phyloP scores from a whole-genome alignment of 371 early-diverging fungal genomes.

The Racocetra persica region DNA sequence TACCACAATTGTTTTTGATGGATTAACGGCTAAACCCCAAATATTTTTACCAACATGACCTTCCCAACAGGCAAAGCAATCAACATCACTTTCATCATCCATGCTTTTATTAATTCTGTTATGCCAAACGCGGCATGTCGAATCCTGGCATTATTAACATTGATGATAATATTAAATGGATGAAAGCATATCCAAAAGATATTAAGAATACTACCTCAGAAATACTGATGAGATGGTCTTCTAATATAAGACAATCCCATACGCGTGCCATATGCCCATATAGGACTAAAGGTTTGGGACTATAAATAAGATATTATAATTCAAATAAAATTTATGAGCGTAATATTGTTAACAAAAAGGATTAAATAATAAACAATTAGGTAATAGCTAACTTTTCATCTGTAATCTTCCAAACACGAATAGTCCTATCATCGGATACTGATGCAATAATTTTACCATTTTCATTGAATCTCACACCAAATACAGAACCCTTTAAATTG shows the following conservation, averaged over 20 bases:
- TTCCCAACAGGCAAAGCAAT: constrained; percentile 76
- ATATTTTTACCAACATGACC: constrained; percentile 84
- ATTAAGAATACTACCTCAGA: constrained; percentile 55
- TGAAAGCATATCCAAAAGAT: neutral
- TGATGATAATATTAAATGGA: constrained; percentile 1
- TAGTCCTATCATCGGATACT: constrained; percentile 87
- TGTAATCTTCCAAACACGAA: constrained; percentile 75
- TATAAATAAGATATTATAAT: constrained; percentile 34
- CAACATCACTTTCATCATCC: constrained; percentile 52
- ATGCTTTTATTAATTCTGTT: constrained; percentile 52
- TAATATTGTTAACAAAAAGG: neutral
- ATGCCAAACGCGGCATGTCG: constrained; percentile 84
- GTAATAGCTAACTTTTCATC: constrained; percentile 44
- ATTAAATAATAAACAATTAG: neutral
- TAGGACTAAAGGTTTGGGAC: constrained; percentile 57
- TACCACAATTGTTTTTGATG: constrained; percentile 57
- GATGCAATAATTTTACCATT: constrained; percentile 69
- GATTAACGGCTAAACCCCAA: constrained; percentile 79
- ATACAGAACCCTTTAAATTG: constrained; percentile 71
- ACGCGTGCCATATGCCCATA: constrained; percentile 85
- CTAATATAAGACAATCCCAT: constrained; percentile 79
- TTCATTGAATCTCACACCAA: constrained; percentile 75
- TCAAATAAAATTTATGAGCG: neutral
- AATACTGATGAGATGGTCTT: constrained; percentile 67
- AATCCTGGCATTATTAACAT: constrained; percentile 58